Conservation (phyloP, 2,329 filamentous ascomycete genomes). For the Talaromyces sp. region DNA sequence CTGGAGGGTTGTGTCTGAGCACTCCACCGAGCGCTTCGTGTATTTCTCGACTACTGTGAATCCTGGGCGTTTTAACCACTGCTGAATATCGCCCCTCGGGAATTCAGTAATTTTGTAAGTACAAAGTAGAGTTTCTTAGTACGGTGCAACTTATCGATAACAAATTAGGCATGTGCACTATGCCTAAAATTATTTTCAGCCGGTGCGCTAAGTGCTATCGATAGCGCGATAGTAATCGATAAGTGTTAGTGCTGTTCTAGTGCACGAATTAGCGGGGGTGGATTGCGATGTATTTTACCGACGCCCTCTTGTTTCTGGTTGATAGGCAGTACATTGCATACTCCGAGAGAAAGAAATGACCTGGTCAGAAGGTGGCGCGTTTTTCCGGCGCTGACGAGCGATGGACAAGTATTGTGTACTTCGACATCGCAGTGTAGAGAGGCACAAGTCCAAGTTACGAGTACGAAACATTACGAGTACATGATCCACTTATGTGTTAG, state of each 20-base stretch:
- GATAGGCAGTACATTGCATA: neutral
- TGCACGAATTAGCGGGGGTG: neutral
- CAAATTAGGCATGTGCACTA: neutral
- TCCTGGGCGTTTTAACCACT: neutral
- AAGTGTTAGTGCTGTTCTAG: neutral
- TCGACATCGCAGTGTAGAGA: neutral
- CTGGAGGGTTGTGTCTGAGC: neutral
- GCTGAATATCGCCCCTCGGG: neutral
- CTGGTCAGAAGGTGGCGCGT: neutral
- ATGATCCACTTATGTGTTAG: neutral
- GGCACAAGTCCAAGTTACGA: neutral
- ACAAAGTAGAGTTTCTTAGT: neutral
- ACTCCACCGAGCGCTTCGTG: neutral
- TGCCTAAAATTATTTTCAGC: neutral
- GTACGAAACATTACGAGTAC: neutral
- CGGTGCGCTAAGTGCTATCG: neutral
- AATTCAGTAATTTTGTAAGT: neutral
- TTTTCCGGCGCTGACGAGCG: neutral
- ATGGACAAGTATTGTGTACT: neutral
- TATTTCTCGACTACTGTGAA: neutral
- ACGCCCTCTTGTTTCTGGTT: neutral
- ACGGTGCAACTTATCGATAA: conserved; percentile 1
- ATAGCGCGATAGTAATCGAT: conserved; percentile 1
- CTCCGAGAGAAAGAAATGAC: neutral
- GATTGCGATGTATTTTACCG: neutral